These are phyloP conservation scores for Epichloe glyceriae DNA, from an alignment of 2,329 filamentous ascomycete species.

Conservation along the genomic window DNA sequence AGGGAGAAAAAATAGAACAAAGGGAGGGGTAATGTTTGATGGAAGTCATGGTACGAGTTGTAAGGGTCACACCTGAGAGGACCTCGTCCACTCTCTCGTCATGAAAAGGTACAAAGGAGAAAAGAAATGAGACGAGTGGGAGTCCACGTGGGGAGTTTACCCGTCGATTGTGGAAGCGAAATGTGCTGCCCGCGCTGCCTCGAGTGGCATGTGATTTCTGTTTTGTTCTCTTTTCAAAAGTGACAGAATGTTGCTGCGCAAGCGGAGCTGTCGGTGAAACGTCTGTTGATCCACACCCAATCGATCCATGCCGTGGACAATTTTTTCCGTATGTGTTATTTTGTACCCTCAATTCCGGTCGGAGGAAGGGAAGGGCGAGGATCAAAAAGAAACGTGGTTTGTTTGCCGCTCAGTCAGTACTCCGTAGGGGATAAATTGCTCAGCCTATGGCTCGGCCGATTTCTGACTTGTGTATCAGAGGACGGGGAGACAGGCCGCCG, in stretches of 20 bases:
- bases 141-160: not conserved
- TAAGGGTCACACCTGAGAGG: not conserved
- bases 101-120: not conserved
- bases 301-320: not conserved
- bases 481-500: conserved; percentile 36
- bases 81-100: no score
- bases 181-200: no score
- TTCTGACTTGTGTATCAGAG: conserved; percentile 30
- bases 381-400: no score
- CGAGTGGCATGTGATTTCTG: no score
- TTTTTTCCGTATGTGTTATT: not conserved
- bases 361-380: not conserved
- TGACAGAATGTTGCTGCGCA: no score
- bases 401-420: no score
- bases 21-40: no score
- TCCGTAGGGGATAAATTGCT: not conserved
- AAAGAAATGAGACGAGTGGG: not conserved
- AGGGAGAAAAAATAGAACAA: not conserved
- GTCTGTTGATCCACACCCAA: not conserved
- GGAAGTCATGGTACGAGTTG: not conserved
- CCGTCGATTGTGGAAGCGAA: not conserved
- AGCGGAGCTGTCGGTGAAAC: not conserved
- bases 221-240: no score
- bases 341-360: not conserved
- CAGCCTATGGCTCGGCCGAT: conserved; percentile 45